Conservation (phyloP, 129 eudicot species). For the Glebionis coronaria region DNA sequence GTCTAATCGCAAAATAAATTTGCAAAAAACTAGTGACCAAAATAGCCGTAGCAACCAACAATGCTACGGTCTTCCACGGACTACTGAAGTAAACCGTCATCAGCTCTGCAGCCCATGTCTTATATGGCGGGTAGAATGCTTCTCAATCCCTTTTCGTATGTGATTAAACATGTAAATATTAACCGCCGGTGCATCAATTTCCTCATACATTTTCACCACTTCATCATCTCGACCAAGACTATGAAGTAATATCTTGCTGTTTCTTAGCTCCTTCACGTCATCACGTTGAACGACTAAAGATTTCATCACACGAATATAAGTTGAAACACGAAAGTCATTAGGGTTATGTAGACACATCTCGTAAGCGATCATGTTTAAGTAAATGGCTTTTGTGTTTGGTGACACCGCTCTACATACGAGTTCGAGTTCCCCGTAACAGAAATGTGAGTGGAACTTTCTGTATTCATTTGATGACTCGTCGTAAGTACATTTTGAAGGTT, state of each 20-base stretch:
- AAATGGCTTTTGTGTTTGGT: constrained; percentile 15
- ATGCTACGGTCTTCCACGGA: constrained; percentile 49
- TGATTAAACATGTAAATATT: constrained; percentile 13
- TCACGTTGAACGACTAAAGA: constrained; percentile 24
- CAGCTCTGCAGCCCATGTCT: constrained; percentile 46
- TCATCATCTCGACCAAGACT: constrained; percentile 38
- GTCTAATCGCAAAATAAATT: constrained; percentile 34
- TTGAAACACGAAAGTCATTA: constrained; percentile 27
- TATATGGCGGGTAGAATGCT: constrained; percentile 26
- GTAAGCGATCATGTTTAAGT: constrained; percentile 44
- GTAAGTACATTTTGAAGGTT: neutral
- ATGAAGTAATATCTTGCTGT: constrained; percentile 20
- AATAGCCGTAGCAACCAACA: constrained; percentile 38
- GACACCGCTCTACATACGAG: constrained; percentile 26
- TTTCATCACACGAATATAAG: constrained; percentile 41
- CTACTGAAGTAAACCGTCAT: constrained; percentile 33
- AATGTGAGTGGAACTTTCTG: constrained; percentile 29
- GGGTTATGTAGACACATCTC: constrained; percentile 43
- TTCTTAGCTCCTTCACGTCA: constrained; percentile 39
- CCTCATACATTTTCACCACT: constrained; percentile 36
- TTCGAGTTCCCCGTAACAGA: constrained; percentile 28
- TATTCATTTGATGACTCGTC: constrained; percentile 22
- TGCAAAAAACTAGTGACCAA: constrained; percentile 37
- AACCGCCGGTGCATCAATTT: constrained; percentile 27
- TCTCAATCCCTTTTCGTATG: constrained; percentile 20